A percentile compares a stretch with the other conserved stretches of the same genome.
These are phyloP conservation scores for Flaveria ramosissima DNA, from an alignment of 129 eudicot genomes.

Conservation along the genomic window DNA sequence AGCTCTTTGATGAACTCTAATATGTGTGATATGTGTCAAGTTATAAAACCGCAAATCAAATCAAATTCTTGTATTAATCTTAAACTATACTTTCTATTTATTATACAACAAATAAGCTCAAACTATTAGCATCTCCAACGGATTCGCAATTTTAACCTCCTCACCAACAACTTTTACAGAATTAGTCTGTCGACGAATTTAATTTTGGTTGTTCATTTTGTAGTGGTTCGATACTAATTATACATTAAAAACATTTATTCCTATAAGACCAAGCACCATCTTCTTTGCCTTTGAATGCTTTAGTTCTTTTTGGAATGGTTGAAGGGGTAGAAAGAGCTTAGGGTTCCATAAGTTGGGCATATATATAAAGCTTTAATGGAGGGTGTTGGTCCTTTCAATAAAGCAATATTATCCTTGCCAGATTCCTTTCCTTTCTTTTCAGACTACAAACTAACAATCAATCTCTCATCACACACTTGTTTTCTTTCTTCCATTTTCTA, in stretches of 20 bases:
- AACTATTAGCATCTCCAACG: too few species aligned
- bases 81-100: too few species aligned
- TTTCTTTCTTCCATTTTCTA: slow-evolving; percentile 24
- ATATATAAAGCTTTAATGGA: slow-evolving; percentile 33
- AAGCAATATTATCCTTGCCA: slow-evolving; percentile 41
- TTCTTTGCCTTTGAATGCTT: slow-evolving; percentile 25
- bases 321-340: slow-evolving; percentile 28
- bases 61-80: too few species aligned
- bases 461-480: slow-evolving; percentile 25
- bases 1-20: too few species aligned
- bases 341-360: slow-evolving; percentile 41
- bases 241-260: not conserved
- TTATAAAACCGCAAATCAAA: too few species aligned
- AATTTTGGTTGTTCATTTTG: too few species aligned
- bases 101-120: too few species aligned
- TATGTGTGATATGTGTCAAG: too few species aligned
- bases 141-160: too few species aligned
- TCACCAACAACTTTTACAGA: too few species aligned
- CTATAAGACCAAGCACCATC: slow-evolving; percentile 22
- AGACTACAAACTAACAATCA: slow-evolving; percentile 29
- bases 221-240: not conserved
- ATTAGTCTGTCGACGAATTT: too few species aligned
- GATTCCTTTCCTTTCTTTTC: slow-evolving; percentile 42
- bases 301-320: slow-evolving; percentile 18
- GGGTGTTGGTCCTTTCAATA: slow-evolving; percentile 39